Conservation (phyloP, 2,329 filamentous ascomycete species). For the Penicillium capsulatum region DNA sequence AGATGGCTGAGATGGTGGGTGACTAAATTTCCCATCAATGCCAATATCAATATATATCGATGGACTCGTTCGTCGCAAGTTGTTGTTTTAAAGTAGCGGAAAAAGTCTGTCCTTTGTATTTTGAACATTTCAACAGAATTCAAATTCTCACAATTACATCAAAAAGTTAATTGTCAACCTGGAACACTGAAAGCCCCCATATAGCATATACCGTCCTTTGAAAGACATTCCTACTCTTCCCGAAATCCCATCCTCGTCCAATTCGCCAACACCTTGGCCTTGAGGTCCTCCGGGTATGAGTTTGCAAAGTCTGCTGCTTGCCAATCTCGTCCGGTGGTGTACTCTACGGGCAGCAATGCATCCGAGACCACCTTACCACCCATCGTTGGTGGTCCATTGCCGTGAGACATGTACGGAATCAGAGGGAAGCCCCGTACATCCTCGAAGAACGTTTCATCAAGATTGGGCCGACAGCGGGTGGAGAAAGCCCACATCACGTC, state of each 20-base stretch:
- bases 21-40: too few relatives aligned
- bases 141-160: too few relatives aligned
- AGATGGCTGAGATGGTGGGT: too few relatives aligned
- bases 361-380: conserved; percentile 49
- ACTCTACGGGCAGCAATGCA: conserved; percentile 43
- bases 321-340: conserved; percentile 36
- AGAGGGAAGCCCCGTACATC: conserved; percentile 44
- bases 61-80: too few relatives aligned
- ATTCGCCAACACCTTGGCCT: conserved; percentile 37
- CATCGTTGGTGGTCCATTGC: conserved; percentile 25
- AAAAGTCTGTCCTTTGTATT: too few relatives aligned
- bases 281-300: conserved; percentile 40
- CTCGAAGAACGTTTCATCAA: conserved; percentile 47
- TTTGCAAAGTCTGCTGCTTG: conserved; percentile 31
- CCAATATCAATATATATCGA: too few relatives aligned
- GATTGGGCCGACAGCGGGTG: conserved; percentile 46
- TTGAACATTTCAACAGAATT: too few relatives aligned
- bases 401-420: conserved; percentile 49
- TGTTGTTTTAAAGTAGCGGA: too few relatives aligned
- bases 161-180: too few relatives aligned
- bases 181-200: too few relatives aligned
- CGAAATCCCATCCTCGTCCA: conserved; percentile 35
- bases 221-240: conserved; percentile 8
- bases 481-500: conserved; percentile 50
- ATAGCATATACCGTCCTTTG: too few relatives aligned